Conservation (phyloP, 164 flowering plant species). For the Vitis vinifera region DNA sequence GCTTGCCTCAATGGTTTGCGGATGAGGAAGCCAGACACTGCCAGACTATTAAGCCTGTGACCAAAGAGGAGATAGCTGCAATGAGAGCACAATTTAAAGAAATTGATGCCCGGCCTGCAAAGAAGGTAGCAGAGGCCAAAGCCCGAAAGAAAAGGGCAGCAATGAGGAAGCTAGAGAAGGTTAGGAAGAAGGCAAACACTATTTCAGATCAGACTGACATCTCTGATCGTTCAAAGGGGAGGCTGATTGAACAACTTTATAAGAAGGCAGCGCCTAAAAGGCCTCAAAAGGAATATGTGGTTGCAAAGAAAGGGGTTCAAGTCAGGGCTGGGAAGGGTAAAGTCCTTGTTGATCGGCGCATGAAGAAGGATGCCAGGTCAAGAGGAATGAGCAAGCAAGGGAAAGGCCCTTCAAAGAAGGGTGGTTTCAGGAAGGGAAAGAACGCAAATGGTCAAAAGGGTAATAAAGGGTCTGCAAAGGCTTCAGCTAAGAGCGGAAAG, state of each 20-base stretch:
- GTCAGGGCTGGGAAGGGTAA: slow-evolving; percentile 83
- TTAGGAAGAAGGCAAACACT: slow-evolving; percentile 75
- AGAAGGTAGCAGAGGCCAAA: slow-evolving; percentile 92
- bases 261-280: slow-evolving; percentile 74
- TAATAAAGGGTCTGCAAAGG: slow-evolving; percentile 47
- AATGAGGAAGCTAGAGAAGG: slow-evolving; percentile 78
- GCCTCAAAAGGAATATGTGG: slow-evolving; percentile 83
- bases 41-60: slow-evolving; percentile 71
- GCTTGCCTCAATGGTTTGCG: slow-evolving; percentile 78
- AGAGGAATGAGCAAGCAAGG: slow-evolving; percentile 52
- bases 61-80: slow-evolving; percentile 83
- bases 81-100: slow-evolving; percentile 86
- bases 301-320: slow-evolving; percentile 95
- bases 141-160: slow-evolving; percentile 86
- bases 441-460: slow-evolving; percentile 41
- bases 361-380: slow-evolving; percentile 81
- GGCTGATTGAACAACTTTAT: slow-evolving; percentile 76
- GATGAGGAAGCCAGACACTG: slow-evolving; percentile 81
- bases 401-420: slow-evolving; percentile 46
- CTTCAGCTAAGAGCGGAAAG: slow-evolving; percentile 25
- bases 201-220: slow-evolving; percentile 86
- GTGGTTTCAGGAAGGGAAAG: slow-evolving; percentile 29
- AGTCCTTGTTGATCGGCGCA: slow-evolving; percentile 79
- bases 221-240: slow-evolving; percentile 71
- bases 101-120: slow-evolving; percentile 90